A percentile compares a stretch with the other conserved stretches of the same genome.
These are phyloP conservation scores for Phaffia tasmanica DNA, from an alignment of 768 basidiomycete species.

Conservation along the genomic window DNA sequence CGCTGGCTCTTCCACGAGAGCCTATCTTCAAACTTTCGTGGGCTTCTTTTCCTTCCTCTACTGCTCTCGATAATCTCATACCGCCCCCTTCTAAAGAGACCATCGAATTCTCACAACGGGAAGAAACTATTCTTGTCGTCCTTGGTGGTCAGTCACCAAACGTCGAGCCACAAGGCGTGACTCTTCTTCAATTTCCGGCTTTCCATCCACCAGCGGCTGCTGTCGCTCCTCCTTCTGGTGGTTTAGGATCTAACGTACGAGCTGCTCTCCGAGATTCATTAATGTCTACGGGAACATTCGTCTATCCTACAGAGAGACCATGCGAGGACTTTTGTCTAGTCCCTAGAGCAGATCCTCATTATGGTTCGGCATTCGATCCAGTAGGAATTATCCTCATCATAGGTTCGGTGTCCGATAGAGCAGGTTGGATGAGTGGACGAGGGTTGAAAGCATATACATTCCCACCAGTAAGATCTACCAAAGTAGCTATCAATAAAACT, in stretches of 20 bases:
- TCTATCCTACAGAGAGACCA: slow-evolving; percentile 50
- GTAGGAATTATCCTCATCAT: slow-evolving; percentile 54
- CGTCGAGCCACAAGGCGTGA: slow-evolving; percentile 50
- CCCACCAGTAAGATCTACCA: slow-evolving; percentile 48
- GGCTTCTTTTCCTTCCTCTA: slow-evolving; percentile 59
- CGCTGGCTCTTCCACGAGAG: slow-evolving; percentile 44
- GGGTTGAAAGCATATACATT: slow-evolving; percentile 56
- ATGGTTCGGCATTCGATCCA: slow-evolving; percentile 56
- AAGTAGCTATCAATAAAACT: neutral
- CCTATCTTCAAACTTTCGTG: slow-evolving; percentile 79
- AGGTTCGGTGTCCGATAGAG: slow-evolving; percentile 32
- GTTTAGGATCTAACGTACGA: slow-evolving; percentile 39
- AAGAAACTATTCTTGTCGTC: slow-evolving; percentile 59
- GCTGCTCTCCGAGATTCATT: slow-evolving; percentile 55
- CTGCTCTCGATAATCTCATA: slow-evolving; percentile 30
- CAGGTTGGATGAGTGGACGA: slow-evolving; percentile 32
- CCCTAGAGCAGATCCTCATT: slow-evolving; percentile 61
- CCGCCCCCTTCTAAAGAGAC: slow-evolving; percentile 39
- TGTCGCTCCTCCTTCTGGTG: slow-evolving; percentile 24
- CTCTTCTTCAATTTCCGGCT: slow-evolving; percentile 54
- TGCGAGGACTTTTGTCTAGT: slow-evolving; percentile 70
- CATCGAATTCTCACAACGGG: slow-evolving; percentile 45
- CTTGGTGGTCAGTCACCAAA: slow-evolving; percentile 59
- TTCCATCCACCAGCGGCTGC: slow-evolving; percentile 33
- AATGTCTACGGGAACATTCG: slow-evolving; percentile 41